phyloP scores from a whole-genome alignment of 1,284 basidiomycete species.

The Xerocomus amazonicus region DNA sequence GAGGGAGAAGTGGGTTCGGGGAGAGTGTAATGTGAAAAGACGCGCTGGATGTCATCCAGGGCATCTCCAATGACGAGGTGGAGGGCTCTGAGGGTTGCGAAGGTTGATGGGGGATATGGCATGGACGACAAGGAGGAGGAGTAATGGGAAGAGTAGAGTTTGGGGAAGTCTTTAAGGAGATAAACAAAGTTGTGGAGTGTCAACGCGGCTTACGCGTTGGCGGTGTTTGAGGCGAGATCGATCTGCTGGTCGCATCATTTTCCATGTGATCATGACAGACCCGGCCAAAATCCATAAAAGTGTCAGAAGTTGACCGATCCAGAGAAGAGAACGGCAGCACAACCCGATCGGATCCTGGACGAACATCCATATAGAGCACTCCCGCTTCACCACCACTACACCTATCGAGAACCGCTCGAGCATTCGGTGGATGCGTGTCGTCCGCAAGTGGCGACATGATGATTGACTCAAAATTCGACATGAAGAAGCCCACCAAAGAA shows the following conservation, averaged over 20 bases:
- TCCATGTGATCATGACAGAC: slow-evolving; percentile 1
- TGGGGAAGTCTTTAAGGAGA: slow-evolving; percentile 16
- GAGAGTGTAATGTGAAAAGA: slow-evolving; percentile 39
- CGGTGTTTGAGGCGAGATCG: background rate
- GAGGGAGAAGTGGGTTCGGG: slow-evolving; percentile 14
- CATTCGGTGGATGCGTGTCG: background rate
- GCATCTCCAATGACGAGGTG: slow-evolving; percentile 65
- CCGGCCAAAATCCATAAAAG: slow-evolving; percentile 16
- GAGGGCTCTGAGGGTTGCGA: slow-evolving; percentile 58
- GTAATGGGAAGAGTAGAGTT: slow-evolving; percentile 2
- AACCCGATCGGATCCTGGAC: background rate
- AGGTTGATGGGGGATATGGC: slow-evolving; percentile 40
- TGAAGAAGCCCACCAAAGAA: slow-evolving; percentile 20
- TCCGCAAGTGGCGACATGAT: slow-evolving; percentile 12
- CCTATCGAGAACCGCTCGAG: background rate
- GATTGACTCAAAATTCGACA: slow-evolving; percentile 9
- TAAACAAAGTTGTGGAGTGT: too few relatives aligned
- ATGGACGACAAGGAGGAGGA: slow-evolving; percentile 13
- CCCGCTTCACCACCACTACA: background rate
- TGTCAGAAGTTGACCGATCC: slow-evolving; percentile 19
- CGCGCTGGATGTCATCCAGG: slow-evolving; percentile 61
- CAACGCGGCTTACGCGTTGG: background rate
- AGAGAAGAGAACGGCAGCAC: slow-evolving; percentile 12
- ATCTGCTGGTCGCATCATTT: slow-evolving; percentile 15
- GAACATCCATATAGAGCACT: background rate